These are phyloP conservation scores for Aureobasidium sp. DNA, from an alignment of 2,329 filamentous ascomycete species.

Conservation along the genomic window DNA sequence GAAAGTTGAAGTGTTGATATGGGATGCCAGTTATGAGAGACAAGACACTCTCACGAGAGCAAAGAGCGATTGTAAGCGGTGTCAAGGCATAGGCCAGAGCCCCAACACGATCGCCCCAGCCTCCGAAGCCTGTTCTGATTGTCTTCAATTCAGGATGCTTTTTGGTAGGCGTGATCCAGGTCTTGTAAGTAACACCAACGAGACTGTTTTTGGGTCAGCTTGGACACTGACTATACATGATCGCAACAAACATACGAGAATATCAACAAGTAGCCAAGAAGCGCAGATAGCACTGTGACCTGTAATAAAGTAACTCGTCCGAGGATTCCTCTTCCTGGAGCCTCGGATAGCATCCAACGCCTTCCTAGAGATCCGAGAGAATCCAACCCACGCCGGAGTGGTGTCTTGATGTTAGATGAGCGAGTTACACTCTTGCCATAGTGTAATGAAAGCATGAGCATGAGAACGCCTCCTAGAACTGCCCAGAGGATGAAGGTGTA, in stretches of 20 bases:
- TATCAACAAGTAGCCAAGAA: conserved; percentile 55
- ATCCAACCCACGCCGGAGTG: conserved; percentile 23
- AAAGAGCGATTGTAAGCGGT: conserved; percentile 58
- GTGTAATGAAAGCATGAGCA: conserved; percentile 33
- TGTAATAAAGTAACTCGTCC: conserved; percentile 61
- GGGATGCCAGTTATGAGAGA: conserved; percentile 63
- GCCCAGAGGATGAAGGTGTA: conserved; percentile 51
- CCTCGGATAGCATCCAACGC: conserved; percentile 53
- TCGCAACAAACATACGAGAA: conserved; percentile 42
- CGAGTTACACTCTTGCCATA: neutral
- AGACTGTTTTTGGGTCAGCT: conserved; percentile 28
- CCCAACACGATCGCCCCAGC: conserved; percentile 61
- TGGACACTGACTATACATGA: neutral
- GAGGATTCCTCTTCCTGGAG: conserved; percentile 46
- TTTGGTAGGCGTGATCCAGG: conserved; percentile 62
- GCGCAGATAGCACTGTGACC: conserved; percentile 49
- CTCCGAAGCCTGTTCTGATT: conserved; percentile 56
- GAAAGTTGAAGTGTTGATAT: conserved; percentile 68
- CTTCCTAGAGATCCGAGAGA: conserved; percentile 36
- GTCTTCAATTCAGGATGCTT: conserved; percentile 47
- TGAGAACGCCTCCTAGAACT: conserved; percentile 39
- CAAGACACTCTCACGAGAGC: conserved; percentile 61
- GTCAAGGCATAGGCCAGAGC: conserved; percentile 66
- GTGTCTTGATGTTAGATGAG: conserved; percentile 4
- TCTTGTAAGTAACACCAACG: conserved; percentile 58